Evolutionary conservation across 192 early-diverging fungal species (phyloP), one percentile per base, ranked within the genome.

Genomic region (Coemansia sp.): DNA sequence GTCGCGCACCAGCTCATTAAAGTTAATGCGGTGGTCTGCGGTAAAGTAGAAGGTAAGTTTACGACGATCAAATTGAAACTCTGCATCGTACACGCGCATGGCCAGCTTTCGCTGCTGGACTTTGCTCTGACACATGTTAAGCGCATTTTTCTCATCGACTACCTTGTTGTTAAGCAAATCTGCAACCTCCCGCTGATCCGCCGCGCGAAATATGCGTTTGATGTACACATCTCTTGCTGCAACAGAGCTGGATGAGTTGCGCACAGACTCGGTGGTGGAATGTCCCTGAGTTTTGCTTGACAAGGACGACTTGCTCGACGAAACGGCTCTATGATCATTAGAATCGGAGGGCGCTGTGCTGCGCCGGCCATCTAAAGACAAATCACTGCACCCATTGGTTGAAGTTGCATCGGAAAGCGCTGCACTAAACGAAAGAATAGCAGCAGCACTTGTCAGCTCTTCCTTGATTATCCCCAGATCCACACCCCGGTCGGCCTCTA

Each of bases 21-120:
- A 98, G 77, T 98, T 95, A 59, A 98, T 92, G 32, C 96, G 89
- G 69, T 91, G 88, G 51, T 95, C 94, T 10, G 94, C 94, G 5
- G 92, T 88, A 83, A 95, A 98, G 75, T 95, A 95, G 56, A 97
- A 98, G 1, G 95, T 97, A 53, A 98, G 83, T 86, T 98, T 98
- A 66, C 93, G 88, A 19, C 96, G 87, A 78, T 98, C 95, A 89
- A 95, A 98, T 80, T 98, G 97, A 65, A 93, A 98, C 81, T 98
- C 97, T 21, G 97, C 97, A 71, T 97, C 94, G 0, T 95, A 92
- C 24, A 98, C 90, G 63, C 92, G 88, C 97, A 98, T 98, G 19
- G 93, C 91, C 31, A 98, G 84, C 67, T 91, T 92, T 80, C 91
- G 92, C 64, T 94, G 90, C 58, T 89, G 84, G 54, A 94, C 95